Percentiles rank a stretch among this genome's conserved stretches.
phyloP scores from a whole-genome alignment of 2,329 filamentous ascomycete genomes.

The Microcyclospora tardicrescens region DNA sequence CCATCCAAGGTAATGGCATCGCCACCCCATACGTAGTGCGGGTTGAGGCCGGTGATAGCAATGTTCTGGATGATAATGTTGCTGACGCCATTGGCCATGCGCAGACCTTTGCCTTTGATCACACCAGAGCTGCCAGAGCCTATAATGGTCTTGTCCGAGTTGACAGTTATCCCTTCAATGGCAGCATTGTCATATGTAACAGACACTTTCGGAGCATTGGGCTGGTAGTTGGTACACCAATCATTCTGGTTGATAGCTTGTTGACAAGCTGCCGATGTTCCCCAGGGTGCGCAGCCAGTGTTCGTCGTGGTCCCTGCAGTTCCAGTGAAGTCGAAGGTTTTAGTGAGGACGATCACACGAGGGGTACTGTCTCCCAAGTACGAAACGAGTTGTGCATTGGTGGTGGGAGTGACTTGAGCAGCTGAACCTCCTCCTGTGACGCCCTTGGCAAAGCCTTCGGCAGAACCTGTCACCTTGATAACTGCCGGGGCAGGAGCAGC shows the following conservation, averaged over 20 bases:
- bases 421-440: slow-evolving; percentile 49
- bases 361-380: slow-evolving; percentile 44
- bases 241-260: slow-evolving; percentile 46
- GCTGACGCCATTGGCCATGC: slow-evolving; percentile 25
- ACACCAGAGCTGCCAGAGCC: slow-evolving; percentile 27
- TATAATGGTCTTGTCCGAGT: slow-evolving; percentile 30
- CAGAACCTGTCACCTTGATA: slow-evolving; percentile 15
- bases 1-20: slow-evolving; percentile 26
- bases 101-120: slow-evolving; percentile 31
- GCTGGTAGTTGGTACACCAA: slow-evolving; percentile 42
- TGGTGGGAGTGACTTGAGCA: slow-evolving; percentile 17
- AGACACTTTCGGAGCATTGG: slow-evolving; percentile 9
- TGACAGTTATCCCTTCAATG: slow-evolving; percentile 30
- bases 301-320: slow-evolving; percentile 41
- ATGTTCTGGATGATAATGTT: slow-evolving; percentile 44
- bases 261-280: slow-evolving; percentile 42
- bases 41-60: slow-evolving; percentile 26
- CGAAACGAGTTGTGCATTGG: slow-evolving; percentile 42
- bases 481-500: too few relatives aligned
- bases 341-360: slow-evolving; percentile 46
- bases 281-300: slow-evolving; percentile 43
- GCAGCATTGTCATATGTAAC: slow-evolving; percentile 43
- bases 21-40: slow-evolving; percentile 27
- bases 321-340: slow-evolving; percentile 41
- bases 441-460: slow-evolving; percentile 39